Base-by-base conservation (phyloP, 2,329 filamentous ascomycete genomes). In the Arthroderma sp. region DNA sequence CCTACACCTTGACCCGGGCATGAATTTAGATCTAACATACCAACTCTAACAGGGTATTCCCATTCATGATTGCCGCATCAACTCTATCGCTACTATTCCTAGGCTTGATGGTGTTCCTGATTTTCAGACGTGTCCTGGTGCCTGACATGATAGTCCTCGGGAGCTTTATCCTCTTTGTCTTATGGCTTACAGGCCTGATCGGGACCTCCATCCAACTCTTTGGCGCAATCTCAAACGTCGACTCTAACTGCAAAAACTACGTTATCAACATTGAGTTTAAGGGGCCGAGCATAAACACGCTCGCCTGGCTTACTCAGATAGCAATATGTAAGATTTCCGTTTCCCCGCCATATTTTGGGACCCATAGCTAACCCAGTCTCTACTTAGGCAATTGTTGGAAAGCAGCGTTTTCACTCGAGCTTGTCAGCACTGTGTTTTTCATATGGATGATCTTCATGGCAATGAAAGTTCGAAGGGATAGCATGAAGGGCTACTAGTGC, bases 371-470 rank as follows among this genome's bases (percentile, higher is more conserved):
- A 32, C n/a, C 11, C 10, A 31, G 38, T 11, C 4, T 5, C 11
- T 44, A 10, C 41, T 27, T 50, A 75, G 72, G 72, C 57, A 71
- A 75, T 55, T 75, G 72, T 56, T 82, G 78, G 78, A 70, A 74
- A 54, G 75, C 77, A 0, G 72, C 68, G 3, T 81, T 81, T 53
- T 73, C 75, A 6, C 79, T 80, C 53, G 78, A 77, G 64, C 72
- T 82, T 44, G 67, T 81, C 10, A 76, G 76, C 34, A 68, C 69
- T 1, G 70, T 80, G n/a, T 78, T 81, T 53, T 70, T 79, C 55
- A 57, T 80, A 22, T 82, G 77, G 74, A 78, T 81, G 74, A 75
- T 80, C 58, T 61, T 82, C 40, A 73, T 81, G 68, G 73, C 71
- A 4, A 71, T 66, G 58, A 71, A 75, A 54, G 75, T 78, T 38